phyloP scores from a whole-genome alignment of 2,329 filamentous ascomycete species.

The Penicillium sp. region DNA sequence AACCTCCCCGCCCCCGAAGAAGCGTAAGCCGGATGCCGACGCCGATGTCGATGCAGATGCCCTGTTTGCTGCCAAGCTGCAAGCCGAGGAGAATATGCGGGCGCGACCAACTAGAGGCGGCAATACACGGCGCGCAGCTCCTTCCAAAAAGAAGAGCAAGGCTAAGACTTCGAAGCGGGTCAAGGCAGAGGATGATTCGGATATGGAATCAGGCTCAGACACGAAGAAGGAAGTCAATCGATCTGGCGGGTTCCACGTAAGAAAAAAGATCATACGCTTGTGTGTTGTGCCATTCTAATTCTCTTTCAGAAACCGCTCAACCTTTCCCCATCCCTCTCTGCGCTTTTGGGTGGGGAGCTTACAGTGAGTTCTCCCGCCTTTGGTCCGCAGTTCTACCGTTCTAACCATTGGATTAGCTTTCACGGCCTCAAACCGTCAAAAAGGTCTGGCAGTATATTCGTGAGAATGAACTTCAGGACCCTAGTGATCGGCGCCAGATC shows the following conservation, averaged over 20 bases:
- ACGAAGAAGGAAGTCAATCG: constrained; percentile 63
- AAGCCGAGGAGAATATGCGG: constrained; percentile 83
- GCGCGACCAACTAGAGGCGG: constrained; percentile 75
- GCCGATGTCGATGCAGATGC: constrained; percentile 75
- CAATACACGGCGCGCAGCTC: constrained; percentile 56
- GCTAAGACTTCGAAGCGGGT: constrained; percentile 64
- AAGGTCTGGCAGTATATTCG: constrained; percentile 96
- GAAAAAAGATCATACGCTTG: constrained; percentile 19
- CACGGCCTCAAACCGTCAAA: constrained; percentile 92
- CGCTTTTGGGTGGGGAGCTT: constrained; percentile 45
- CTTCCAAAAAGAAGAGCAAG: constrained; percentile 62
- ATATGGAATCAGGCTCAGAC: constrained; percentile 62
- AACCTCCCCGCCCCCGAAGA: constrained; percentile 54
- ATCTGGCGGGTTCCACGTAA: constrained; percentile 85
- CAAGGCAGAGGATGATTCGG: constrained; percentile 75
- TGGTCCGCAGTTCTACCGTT: neutral
- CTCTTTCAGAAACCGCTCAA: constrained; percentile 46
- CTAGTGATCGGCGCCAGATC: constrained; percentile 86
- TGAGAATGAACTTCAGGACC: constrained; percentile 81
- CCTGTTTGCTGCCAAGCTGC: constrained; percentile 77
- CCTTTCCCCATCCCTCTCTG: constrained; percentile 46
- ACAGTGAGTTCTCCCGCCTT: constrained; percentile 34
- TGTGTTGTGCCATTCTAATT: neutral
- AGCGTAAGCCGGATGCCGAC: constrained; percentile 59
- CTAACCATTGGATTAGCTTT: constrained; percentile 59